Base-by-base conservation (phyloP, 495 filamentous ascomycete species). In the Chaetomium cochliodes region DNA sequence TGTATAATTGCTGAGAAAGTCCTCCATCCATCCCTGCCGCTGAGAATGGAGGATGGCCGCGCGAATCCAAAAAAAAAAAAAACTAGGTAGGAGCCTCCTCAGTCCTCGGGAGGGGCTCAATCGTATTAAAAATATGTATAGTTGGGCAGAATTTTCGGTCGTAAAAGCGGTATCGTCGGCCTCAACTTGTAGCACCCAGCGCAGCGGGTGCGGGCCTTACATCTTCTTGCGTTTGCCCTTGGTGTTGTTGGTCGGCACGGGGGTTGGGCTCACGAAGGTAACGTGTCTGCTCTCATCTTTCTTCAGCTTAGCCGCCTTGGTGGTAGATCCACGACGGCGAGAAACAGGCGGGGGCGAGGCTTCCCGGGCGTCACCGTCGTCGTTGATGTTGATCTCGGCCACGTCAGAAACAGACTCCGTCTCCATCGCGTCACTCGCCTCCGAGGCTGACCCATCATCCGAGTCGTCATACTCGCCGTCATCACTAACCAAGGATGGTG, bases 401-500 rank as follows among this genome's bases (percentile, higher is more conserved):
- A 82, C 77, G 65, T 82, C 80, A 5, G 80, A 80, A 4, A 78
- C 79, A 0, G 78, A 79, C 56, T 76, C 74, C 22, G 73, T 70
- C 13, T 78, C 76, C 60, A 76, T 71, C 28, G 63, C 77, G 33
- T 80, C 79, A 50, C 77, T 77, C 46, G 71, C 69, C 11, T 81
- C 80, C 8, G 79, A 81, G 12, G 78, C 75, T 2, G 79, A 81
- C 18, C 76, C 77, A 39, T 77, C 79, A 55, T 79, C 77, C 2
- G 78, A 81, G 58, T 87, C 85, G 64, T 87, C 87, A 69, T 92
- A 90, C 69, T 90, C 88, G 60, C 86, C 89, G 72, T 93, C 89
- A 74, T 97, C 92, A 77, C 90, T 93, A 66, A 96, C 90, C 60
- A 97, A 79, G 49, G 91, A 93, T 15, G 92, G 92, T 13, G 90